Conservation (phyloP, 257 asterid species). For the Solanum pimpinellifolium region DNA sequence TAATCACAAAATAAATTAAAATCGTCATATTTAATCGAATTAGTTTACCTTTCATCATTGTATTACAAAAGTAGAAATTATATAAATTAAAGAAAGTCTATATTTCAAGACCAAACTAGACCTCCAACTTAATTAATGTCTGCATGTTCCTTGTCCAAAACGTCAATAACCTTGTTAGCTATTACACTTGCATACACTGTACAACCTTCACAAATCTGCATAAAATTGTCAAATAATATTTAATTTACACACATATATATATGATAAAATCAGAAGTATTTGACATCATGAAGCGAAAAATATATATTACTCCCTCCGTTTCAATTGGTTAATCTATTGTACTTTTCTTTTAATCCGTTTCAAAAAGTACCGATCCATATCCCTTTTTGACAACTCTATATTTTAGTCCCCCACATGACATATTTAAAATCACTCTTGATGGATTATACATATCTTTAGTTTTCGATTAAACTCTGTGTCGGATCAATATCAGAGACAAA, state of each 20-base stretch:
- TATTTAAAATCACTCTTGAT: background rate
- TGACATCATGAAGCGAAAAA: background rate
- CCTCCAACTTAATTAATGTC: background rate
- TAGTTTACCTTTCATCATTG: background rate
- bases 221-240: background rate
- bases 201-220: background rate
- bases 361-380: background rate
- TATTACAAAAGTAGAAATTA: background rate
- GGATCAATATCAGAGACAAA: background rate
- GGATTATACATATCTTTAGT: background rate
- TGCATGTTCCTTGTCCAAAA: background rate
- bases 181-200: background rate
- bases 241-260: background rate
- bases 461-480: background rate
- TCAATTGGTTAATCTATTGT: background rate
- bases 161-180: conserved; percentile 2
- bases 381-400: background rate
- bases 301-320: background rate
- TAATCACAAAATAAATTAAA: background rate
- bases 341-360: background rate
- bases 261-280: background rate
- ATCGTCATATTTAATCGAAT: background rate
- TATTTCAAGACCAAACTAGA: background rate
- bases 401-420: background rate
- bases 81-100: background rate